Base-by-base conservation (phyloP, 331 rosid genomes). In the Phaseolus coccineus region DNA sequence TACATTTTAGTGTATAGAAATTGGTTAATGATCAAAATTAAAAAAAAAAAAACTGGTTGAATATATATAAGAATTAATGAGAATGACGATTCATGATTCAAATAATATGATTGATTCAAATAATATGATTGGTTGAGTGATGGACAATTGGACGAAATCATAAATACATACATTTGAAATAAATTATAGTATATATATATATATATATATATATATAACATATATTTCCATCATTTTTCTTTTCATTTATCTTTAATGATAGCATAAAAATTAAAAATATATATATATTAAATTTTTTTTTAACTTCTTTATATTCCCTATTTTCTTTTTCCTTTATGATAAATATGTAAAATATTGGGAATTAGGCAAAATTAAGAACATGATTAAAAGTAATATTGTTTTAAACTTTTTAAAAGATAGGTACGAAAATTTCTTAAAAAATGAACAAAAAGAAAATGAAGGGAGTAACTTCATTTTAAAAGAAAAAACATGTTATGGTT, bases 61-160 rank as follows among this genome's bases (percentile, higher is more conserved):
- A 30, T 61, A 0, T 2, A 9, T 61, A 0, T 2, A 9, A 46
- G 24, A 52, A 31, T 12, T 75, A 19, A 47, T 13, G 14, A 10
- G 48, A 58, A 44, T 44, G 44, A 12, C 12, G 9, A 44, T 44
- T 74, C 70, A 27, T 58, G 2, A 19, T 28, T 74, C 52, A 73
- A 55, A 22, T 33, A 74, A 46, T 61, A 44, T 62, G 30, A 58
- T 24, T 12, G 57, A 19, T 28, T 74, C 52, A 73, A 55, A 22
- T 33, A 74, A 46, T 61, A 44, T 62, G 30, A 58, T 24, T 12
- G 57, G 44, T 44, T 27, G n/a, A 58, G 15, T 44, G 55, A 19
- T 58, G 19, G 16, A 28, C 70, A n/a, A 47, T 31, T 16, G 6
- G 40, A 8, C 11, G 35, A 12, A 47, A 47, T 27, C 5, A 16